Conservation (phyloP, 2,329 filamentous ascomycete species). For the Microsporum canis region DNA sequence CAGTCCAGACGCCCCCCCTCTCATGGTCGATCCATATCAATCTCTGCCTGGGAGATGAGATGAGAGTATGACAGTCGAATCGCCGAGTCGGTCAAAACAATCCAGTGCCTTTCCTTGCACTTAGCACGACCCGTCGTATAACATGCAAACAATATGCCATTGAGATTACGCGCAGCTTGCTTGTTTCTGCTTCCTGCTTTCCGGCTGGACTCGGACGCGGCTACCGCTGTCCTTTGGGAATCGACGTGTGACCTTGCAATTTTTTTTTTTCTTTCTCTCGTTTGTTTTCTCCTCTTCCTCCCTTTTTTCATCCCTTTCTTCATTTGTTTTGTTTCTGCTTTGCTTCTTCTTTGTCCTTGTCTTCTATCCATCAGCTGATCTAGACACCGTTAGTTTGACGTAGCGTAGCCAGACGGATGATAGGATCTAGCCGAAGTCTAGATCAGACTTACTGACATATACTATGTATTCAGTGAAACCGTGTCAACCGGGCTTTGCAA, state of each 20-base stretch:
- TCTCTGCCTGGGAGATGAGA: neutral
- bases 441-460: neutral
- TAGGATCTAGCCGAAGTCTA: neutral
- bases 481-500: neutral
- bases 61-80: neutral
- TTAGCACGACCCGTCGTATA: neutral
- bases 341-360: neutral
- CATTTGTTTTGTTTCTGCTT: neutral
- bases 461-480: neutral
- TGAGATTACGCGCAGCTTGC: neutral
- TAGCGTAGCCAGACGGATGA: neutral
- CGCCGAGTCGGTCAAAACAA: constrained; percentile 1
- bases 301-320: too few relatives aligned
- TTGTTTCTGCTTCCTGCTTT: neutral
- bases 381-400: neutral
- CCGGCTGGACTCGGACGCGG: constrained; percentile 4
- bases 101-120: neutral
- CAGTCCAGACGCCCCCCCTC: neutral
- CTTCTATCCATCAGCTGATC: neutral
- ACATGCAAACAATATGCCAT: neutral
- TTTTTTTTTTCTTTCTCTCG: neutral
- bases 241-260: neutral
- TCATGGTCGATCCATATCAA: neutral
- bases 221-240: neutral
- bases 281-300: too few relatives aligned